Evolutionary conservation across 371 early-diverging fungal species (phyloP).

Genomic region (Blastocladiella emersonii): DNA sequence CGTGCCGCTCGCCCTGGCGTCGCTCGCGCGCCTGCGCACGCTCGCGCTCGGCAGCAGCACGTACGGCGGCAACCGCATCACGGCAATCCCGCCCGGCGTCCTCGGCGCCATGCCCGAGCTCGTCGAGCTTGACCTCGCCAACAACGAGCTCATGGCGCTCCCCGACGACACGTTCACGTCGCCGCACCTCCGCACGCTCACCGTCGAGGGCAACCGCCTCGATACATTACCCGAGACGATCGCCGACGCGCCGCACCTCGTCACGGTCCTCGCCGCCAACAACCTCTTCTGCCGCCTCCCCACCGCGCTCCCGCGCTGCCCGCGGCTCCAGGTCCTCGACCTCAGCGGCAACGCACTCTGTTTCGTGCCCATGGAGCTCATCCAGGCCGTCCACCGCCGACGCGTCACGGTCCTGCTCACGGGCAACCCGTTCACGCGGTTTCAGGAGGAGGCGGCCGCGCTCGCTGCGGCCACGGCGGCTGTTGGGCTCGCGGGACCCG

Average conservation of each 20-base stretch:
- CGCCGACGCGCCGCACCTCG: slow-evolving; percentile 24
- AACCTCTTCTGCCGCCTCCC: slow-evolving; percentile 45
- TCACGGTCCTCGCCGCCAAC: slow-evolving; percentile 33
- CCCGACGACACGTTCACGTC: slow-evolving; percentile 28
- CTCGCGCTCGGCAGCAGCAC: background rate
- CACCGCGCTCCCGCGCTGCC: slow-evolving; percentile 34
- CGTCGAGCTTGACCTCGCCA: slow-evolving; percentile 32
- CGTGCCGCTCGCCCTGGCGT: background rate
- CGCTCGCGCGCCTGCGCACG: background rate
- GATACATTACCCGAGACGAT: slow-evolving; percentile 42
- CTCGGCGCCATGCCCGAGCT: slow-evolving; percentile 20
- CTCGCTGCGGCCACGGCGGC: background rate
- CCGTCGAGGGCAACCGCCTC: slow-evolving; percentile 37
- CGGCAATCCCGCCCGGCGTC: slow-evolving; percentile 8
- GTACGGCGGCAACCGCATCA: slow-evolving; percentile 7
- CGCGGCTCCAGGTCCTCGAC: slow-evolving; percentile 38
- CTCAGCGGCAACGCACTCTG: slow-evolving; percentile 43
- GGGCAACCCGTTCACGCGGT: slow-evolving; percentile 42
- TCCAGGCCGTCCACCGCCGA: slow-evolving; percentile 19
- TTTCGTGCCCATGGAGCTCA: slow-evolving; percentile 42
- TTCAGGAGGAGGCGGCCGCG: background rate
- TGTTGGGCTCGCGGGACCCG: background rate
- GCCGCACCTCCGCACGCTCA: slow-evolving; percentile 17
- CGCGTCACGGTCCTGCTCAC: slow-evolving; percentile 32
- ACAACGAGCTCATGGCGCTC: slow-evolving; percentile 32